phyloP scores from a whole-genome alignment of 352 stramenopile species.

The Globisporangium cystogenes region DNA sequence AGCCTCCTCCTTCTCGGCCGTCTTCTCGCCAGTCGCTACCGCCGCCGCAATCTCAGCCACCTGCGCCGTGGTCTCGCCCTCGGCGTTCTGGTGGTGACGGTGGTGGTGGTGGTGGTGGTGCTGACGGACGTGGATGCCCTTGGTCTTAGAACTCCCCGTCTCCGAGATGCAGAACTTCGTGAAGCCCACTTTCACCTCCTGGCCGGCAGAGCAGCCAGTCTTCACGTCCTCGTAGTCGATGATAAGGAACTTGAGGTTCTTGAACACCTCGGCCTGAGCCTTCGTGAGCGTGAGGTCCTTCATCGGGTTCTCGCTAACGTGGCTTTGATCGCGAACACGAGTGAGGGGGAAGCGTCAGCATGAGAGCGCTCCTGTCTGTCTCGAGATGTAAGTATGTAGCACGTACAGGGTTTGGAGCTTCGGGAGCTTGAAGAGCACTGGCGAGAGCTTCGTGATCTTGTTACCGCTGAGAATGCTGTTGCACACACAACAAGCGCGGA shows the following conservation, averaged over 20 bases:
- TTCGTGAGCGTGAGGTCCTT: slow-evolving; percentile 1
- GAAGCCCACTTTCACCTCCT: neutral
- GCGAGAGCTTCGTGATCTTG: neutral
- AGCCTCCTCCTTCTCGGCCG: neutral
- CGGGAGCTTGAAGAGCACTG: neutral
- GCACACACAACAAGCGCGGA: neutral
- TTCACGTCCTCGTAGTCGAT: neutral
- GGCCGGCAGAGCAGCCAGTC: neutral
- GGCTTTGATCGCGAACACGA: neutral
- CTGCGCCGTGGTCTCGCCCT: neutral
- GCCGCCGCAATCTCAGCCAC: no score
- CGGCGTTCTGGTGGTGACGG: neutral
- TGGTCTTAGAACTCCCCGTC: neutral
- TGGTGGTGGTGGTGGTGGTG: neutral
- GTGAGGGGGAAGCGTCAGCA: neutral
- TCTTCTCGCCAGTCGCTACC: neutral
- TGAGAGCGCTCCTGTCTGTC: neutral
- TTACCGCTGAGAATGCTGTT: neutral
- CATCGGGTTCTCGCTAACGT: neutral
- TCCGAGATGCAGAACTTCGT: neutral
- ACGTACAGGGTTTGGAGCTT: neutral
- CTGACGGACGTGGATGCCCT: neutral
- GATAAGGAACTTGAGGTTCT: neutral
- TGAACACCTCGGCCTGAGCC: neutral
- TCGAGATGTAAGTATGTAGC: neutral